A percentile compares a stretch with the other conserved stretches of the same genome.
phyloP scores from a whole-genome alignment of 495 filamentous ascomycete species.

The Daldinia caldariorum region DNA sequence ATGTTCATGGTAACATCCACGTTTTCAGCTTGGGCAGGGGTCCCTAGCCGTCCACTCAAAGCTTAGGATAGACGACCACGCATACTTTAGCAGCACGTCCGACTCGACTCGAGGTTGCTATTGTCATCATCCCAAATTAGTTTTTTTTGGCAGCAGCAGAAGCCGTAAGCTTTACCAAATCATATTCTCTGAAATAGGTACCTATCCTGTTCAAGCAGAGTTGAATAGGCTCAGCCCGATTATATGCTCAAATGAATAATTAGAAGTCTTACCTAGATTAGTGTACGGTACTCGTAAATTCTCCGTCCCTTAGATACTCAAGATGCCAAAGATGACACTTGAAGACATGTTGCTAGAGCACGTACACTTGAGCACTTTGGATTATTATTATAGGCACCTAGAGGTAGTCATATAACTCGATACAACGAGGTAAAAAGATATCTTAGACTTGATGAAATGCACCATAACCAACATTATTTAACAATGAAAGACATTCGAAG shows the following conservation, averaged over 20 bases:
- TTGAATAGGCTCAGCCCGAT: neutral
- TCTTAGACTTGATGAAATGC: no score
- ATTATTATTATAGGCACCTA: no score
- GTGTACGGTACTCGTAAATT: conserved; percentile 3
- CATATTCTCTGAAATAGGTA: neutral
- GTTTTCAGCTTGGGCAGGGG: conserved; percentile 17
- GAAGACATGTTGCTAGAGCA: no score
- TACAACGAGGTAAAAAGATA: no score
- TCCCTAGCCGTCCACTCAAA: conserved; percentile 8
- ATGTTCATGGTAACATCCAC: conserved; percentile 23
- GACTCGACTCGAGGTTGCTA: neutral
- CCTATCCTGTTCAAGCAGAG: no score
- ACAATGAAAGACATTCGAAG: no score
- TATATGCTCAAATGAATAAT: neutral
- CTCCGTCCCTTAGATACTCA: no score
- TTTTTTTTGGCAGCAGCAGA: neutral
- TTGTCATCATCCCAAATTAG: neutral
- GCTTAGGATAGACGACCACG: neutral
- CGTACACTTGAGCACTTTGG: no score
- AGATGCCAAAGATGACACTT: no score
- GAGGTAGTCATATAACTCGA: no score
- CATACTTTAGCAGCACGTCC: neutral
- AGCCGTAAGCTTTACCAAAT: neutral
- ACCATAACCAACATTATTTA: no score
- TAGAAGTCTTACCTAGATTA: neutral